Base-by-base conservation (phyloP, 2,329 filamentous ascomycete genomes). In the Monosporascus sp. region DNA sequence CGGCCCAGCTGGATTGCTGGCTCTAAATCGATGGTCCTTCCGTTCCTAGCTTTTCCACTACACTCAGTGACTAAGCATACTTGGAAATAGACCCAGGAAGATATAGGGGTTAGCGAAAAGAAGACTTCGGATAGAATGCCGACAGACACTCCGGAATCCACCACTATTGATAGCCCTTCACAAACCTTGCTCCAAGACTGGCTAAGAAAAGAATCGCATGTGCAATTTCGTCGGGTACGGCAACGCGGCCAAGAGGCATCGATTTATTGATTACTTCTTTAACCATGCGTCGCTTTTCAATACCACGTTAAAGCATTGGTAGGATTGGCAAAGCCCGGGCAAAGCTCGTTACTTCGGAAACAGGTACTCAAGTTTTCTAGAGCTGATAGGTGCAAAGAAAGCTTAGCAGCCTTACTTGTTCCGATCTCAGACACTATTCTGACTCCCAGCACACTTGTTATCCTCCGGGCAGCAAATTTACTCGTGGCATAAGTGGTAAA, bases 271-370 rank as follows among this genome's bases (percentile, higher is more conserved):
- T 46, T 5, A 59, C 17, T 3, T 51, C 48, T 2, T 17, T 45
- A 3, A 57, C 41, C n/a, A 27, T 38, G 1, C 56, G 57, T 25
- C 60, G 50, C 39, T 39, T 51, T 49, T 58, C 36, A 14, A 59
- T 53, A 8, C 48, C 52, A 2, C 46, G 49, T 22, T 44, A 24
- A 15, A 62, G 18, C 51, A 60, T 55, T 14, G 55, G 54, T 18
- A 56, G 60, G 34, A n/a, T 62, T 39, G 6, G 55, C 60, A 20
- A 53, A 62, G 6, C 58, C 52, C 2, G 58, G 57, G n/a, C 57
- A 62, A 14, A 57, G 55, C 22, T 60, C 55, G 42, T 60, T 60
- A 1, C 60, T 60, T 5, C 57, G 55, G n/a, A 62, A 53, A 20
- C 58, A 54, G 7, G 39, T 53, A 5, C 24, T 52, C 9, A 42